phyloP scores from a whole-genome alignment of 306 rosid species.

The Citrullus colocynthis region DNA sequence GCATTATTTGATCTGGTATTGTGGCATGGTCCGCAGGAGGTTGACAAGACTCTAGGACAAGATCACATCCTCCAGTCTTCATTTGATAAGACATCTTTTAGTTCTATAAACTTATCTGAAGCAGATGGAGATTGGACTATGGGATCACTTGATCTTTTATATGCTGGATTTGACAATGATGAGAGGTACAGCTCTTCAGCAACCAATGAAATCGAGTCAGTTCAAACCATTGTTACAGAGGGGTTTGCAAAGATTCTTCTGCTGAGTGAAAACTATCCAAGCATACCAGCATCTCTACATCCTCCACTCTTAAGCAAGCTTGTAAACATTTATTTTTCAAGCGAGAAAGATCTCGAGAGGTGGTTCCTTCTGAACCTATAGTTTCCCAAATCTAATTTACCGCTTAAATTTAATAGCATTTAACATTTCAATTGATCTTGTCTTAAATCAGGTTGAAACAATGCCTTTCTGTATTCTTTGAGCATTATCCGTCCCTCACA shows the following conservation, averaged over 20 bases:
- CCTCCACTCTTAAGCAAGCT: slow-evolving; percentile 63
- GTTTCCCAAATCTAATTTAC: neutral
- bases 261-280: slow-evolving; percentile 54
- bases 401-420: neutral
- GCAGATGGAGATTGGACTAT: slow-evolving; percentile 25
- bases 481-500: slow-evolving; percentile 77
- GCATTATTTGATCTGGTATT: slow-evolving; percentile 68
- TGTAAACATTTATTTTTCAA: slow-evolving; percentile 51
- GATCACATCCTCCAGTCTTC: slow-evolving; percentile 21
- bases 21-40: slow-evolving; percentile 90
- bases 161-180: slow-evolving; percentile 49
- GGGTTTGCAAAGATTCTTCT: slow-evolving; percentile 98
- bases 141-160: slow-evolving; percentile 60
- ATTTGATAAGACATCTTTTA: slow-evolving; percentile 28
- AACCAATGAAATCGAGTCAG: slow-evolving; percentile 50
- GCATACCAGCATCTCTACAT: slow-evolving; percentile 54
- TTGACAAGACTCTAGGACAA: slow-evolving; percentile 40
- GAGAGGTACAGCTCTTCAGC: slow-evolving; percentile 40
- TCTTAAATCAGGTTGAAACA: slow-evolving; percentile 62
- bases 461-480: slow-evolving; percentile 84
- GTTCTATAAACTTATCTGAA: slow-evolving; percentile 45
- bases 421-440: slow-evolving; percentile 3
- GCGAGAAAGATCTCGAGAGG: slow-evolving; percentile 50
- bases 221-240: slow-evolving; percentile 67
- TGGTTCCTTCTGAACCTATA: slow-evolving; percentile 10